Conservation (phyloP, 768 basidiomycete species). For the Galerina marginata region DNA sequence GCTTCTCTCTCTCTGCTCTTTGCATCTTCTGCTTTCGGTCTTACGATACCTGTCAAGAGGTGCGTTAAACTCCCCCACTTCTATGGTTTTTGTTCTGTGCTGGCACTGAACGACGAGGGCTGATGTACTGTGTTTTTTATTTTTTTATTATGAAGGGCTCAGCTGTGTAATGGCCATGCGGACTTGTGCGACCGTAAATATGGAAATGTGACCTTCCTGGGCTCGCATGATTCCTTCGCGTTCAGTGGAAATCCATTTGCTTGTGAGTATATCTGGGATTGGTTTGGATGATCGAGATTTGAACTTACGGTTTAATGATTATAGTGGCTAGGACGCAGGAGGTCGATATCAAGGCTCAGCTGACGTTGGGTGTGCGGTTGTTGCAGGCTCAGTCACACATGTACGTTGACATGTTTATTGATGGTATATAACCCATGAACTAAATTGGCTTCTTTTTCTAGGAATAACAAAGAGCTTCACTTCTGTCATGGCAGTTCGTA, state of each 20-base stretch:
- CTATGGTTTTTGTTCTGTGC: background rate
- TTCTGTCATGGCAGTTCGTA: slow-evolving; percentile 70
- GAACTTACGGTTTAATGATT: background rate
- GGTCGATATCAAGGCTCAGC: slow-evolving; percentile 49
- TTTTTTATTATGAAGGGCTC: slow-evolving; percentile 32
- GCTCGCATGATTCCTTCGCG: slow-evolving; percentile 62
- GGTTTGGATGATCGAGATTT: background rate
- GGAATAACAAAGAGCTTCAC: slow-evolving; percentile 49
- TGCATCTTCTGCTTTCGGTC: slow-evolving; percentile 19
- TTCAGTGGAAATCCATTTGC: slow-evolving; percentile 52
- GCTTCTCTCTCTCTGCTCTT: slow-evolving; percentile 21
- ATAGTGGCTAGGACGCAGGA: slow-evolving; percentile 54
- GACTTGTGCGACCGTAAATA: slow-evolving; percentile 65
- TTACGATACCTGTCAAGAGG: slow-evolving; percentile 26
- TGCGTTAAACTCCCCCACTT: slow-evolving; percentile 9
- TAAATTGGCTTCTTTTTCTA: background rate
- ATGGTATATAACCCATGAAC: no score
- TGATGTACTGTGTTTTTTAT: background rate
- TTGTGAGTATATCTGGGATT: slow-evolving; percentile 34
- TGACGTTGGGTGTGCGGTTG: slow-evolving; percentile 52
- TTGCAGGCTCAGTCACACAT: slow-evolving; percentile 61
- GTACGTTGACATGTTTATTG: slow-evolving; percentile 23
- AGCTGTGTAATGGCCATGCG: slow-evolving; percentile 67
- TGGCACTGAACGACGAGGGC: background rate
- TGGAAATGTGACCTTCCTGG: slow-evolving; percentile 52